Conservation (phyloP, 2,329 filamentous ascomycete genomes). For the Microdochium paspali region DNA sequence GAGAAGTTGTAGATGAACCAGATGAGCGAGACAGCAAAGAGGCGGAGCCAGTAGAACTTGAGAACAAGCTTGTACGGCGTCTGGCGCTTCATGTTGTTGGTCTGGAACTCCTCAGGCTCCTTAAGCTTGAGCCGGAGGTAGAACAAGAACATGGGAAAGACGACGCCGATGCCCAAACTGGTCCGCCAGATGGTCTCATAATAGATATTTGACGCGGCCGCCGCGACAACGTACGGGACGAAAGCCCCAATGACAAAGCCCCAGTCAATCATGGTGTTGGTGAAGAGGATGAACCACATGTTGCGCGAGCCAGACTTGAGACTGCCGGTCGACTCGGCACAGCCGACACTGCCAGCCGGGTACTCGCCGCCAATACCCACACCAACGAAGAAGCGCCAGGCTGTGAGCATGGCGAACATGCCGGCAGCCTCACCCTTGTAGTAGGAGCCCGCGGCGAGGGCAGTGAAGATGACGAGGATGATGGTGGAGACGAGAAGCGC, state of each 20-base stretch:
- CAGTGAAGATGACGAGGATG: conserved; percentile 78
- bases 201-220: conserved; percentile 49
- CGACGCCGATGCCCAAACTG: conserved; percentile 65
- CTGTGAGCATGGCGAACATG: conserved; percentile 61
- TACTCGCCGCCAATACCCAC: background rate
- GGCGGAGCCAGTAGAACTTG: conserved; percentile 63
- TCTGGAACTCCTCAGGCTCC: conserved; percentile 70
- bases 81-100: conserved; percentile 57
- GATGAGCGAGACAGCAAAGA: conserved; percentile 61
- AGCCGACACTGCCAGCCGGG: conserved; percentile 66
- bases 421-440: conserved; percentile 55
- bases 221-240: conserved; percentile 54
- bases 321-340: conserved; percentile 76
- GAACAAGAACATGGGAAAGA: conserved; percentile 67
- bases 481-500: conserved; percentile 72
- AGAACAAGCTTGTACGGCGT: conserved; percentile 47
- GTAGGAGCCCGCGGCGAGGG: conserved; percentile 67
- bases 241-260: conserved; percentile 77
- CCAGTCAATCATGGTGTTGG: conserved; percentile 76
- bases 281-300: conserved; percentile 85
- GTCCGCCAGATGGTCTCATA: conserved; percentile 73
- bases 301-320: conserved; percentile 75
- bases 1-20: conserved; percentile 87
- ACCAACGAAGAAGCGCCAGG: conserved; percentile 73
- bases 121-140: conserved; percentile 62